Conservation (phyloP, 768 basidiomycete species). For the Suillus americanus region DNA sequence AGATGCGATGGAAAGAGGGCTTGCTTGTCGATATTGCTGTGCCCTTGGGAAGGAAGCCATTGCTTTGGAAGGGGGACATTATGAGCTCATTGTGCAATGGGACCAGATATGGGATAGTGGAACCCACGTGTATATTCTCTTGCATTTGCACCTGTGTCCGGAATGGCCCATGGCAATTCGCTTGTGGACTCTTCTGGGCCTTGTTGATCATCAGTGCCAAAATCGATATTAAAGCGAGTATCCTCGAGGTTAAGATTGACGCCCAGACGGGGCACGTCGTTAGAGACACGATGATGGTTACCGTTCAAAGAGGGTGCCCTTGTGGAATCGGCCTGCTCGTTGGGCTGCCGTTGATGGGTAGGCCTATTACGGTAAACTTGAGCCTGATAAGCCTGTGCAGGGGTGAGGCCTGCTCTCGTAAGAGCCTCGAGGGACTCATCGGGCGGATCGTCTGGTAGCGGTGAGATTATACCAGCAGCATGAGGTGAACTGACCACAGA, state of each 20-base stretch:
- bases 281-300: conserved; percentile 20
- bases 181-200: conserved; percentile 49
- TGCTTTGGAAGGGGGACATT: conserved; percentile 22
- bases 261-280: conserved; percentile 38
- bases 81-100: conserved; percentile 28
- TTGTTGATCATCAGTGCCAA: conserved; percentile 31
- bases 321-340: conserved; percentile 26
- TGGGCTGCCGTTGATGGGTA: conserved; percentile 24
- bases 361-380: conserved; percentile 60
- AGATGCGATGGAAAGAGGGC: conserved; percentile 41
- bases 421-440: conserved; percentile 45
- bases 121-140: conserved; percentile 44
- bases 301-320: conserved; percentile 26
- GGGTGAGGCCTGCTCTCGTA: conserved; percentile 57
- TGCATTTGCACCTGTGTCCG: not conserved
- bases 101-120: conserved; percentile 28
- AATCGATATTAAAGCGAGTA: conserved; percentile 60
- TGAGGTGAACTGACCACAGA: conserved; percentile 48
- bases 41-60: conserved; percentile 25
- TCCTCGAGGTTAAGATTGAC: conserved; percentile 54
- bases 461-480: conserved; percentile 43
- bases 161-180: conserved; percentile 57
- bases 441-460: conserved; percentile 49
- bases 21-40: conserved; percentile 30
- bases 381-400: conserved; percentile 80